A percentile compares a stretch with the other conserved stretches of the same genome.
Evolutionary conservation across 2,329 filamentous ascomycete genomes (phyloP).

Genomic region (Curvularia sp.): DNA sequence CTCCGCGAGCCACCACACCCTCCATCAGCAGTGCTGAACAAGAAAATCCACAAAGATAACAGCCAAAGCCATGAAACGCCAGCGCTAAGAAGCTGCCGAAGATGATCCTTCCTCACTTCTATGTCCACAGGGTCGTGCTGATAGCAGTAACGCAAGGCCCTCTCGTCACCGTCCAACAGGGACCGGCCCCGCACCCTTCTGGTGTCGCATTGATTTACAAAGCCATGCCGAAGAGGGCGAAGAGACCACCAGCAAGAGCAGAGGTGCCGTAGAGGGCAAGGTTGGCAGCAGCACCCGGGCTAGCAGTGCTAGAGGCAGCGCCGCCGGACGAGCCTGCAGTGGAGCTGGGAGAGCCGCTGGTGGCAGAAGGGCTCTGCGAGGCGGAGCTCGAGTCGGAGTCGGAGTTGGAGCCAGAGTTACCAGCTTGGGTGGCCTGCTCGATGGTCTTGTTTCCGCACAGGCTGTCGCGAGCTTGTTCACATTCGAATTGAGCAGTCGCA

Average conservation of each 20-base stretch:
- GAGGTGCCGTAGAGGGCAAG: constrained; percentile 60
- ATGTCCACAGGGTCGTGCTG: constrained; percentile 23
- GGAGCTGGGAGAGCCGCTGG: constrained; percentile 34
- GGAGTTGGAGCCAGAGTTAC: constrained; percentile 28
- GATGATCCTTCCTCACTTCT: constrained; percentile 21
- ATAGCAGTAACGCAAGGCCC: constrained; percentile 27
- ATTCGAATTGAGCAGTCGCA: constrained; percentile 51
- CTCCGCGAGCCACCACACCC: constrained; percentile 23
- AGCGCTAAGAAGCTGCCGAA: constrained; percentile 39
- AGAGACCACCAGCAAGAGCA: constrained; percentile 60
- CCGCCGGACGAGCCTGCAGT: constrained; percentile 38
- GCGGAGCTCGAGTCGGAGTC: constrained; percentile 41
- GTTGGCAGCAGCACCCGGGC: constrained; percentile 55
- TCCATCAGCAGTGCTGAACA: constrained; percentile 25
- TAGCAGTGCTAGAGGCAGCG: constrained; percentile 19
- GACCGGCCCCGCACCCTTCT: constrained; percentile 35
- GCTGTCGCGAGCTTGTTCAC: constrained; percentile 51
- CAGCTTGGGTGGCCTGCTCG: constrained; percentile 24
- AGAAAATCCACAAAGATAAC: constrained; percentile 31
- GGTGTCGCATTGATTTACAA: constrained; percentile 55
- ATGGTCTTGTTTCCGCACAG: constrained; percentile 61
- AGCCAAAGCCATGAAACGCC: constrained; percentile 33
- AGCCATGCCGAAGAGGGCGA: constrained; percentile 64
- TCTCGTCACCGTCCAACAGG: constrained; percentile 37
- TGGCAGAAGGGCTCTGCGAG: constrained; percentile 33